phyloP scores from a whole-genome alignment of 805 yeast species.

The Scheffersomyces coipomensis region DNA sequence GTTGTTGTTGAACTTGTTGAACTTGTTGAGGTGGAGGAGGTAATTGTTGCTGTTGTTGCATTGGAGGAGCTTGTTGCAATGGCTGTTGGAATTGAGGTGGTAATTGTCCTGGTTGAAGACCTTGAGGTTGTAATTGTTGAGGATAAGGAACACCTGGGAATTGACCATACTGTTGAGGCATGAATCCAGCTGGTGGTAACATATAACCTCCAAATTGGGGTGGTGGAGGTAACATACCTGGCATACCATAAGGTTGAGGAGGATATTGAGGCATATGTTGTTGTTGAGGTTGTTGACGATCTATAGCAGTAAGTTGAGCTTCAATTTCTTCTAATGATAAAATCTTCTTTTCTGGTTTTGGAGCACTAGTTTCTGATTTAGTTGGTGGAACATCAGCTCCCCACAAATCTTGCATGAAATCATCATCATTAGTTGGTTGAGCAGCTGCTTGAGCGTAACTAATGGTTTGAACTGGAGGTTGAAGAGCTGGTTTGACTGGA shows the following conservation, averaged over 20 bases:
- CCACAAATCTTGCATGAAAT: slow-evolving; percentile 46
- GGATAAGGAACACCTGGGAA: slow-evolving; percentile 26
- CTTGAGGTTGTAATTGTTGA: slow-evolving; percentile 19
- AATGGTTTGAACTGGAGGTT: slow-evolving; percentile 20
- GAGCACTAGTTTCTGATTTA: slow-evolving; percentile 20
- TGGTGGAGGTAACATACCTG: slow-evolving; percentile 29
- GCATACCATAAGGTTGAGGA: slow-evolving; percentile 35
- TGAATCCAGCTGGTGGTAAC: slow-evolving; percentile 39
- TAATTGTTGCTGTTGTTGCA: slow-evolving; percentile 13
- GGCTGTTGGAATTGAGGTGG: slow-evolving; percentile 14
- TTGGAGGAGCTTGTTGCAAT: slow-evolving; percentile 12
- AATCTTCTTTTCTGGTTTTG: slow-evolving; percentile 40
- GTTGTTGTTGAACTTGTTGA: slow-evolving; percentile 10
- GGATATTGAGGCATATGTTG: slow-evolving; percentile 23
- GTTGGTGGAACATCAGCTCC: slow-evolving; percentile 34
- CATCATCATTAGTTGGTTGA: slow-evolving; percentile 35
- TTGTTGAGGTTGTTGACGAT: slow-evolving; percentile 20
- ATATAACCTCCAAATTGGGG: slow-evolving; percentile 37
- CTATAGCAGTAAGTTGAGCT: slow-evolving; percentile 60
- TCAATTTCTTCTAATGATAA: slow-evolving; percentile 83
- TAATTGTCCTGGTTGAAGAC: slow-evolving; percentile 7
- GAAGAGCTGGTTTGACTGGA: slow-evolving; percentile 22
- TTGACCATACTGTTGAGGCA: slow-evolving; percentile 36
- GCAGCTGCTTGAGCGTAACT: slow-evolving; percentile 40
- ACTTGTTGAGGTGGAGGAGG: slow-evolving; percentile 9